Evolutionary conservation across 2,329 filamentous ascomycete species (phyloP).

Genomic region (Dactylella cylindrospora): DNA sequence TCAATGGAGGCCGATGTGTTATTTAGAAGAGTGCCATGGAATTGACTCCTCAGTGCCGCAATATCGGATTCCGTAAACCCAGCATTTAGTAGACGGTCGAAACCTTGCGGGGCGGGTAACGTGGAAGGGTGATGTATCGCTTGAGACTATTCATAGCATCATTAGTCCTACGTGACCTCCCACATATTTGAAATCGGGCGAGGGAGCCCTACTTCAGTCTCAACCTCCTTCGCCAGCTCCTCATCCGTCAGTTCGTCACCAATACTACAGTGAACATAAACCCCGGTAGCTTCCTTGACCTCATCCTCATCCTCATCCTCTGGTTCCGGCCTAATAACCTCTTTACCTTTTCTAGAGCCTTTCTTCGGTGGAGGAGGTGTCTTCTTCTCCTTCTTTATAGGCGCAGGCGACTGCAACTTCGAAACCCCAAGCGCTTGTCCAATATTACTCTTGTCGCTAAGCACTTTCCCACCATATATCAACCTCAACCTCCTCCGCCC

Average conservation of each 20-base stretch:
- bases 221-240: constrained; percentile 70
- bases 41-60: constrained; percentile 80
- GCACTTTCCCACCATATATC: constrained; percentile 84
- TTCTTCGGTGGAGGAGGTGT: constrained; percentile 21
- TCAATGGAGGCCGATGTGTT: constrained; percentile 78
- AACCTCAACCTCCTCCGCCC: constrained; percentile 75
- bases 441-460: constrained; percentile 72
- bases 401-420: constrained; percentile 58
- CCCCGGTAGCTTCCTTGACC: constrained; percentile 55
- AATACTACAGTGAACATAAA: constrained; percentile 93
- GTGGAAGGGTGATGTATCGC: constrained; percentile 52
- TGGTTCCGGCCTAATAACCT: constrained; percentile 56
- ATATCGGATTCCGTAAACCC: constrained; percentile 85
- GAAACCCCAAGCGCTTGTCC: constrained; percentile 67
- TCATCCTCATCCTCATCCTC: constrained; percentile 64
- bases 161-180: constrained; percentile 39
- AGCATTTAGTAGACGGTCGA: constrained; percentile 77
- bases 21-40: constrained; percentile 71
- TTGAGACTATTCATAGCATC: constrained; percentile 17
- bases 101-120: constrained; percentile 69
- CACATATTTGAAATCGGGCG: constrained; percentile 44
- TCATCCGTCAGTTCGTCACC: constrained; percentile 69
- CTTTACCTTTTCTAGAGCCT: constrained; percentile 47
- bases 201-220: constrained; percentile 46
- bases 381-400: constrained; percentile 46